A percentile compares a stretch with the other conserved stretches of the same genome.
Evolutionary conservation across 331 rosid genomes (phyloP).

Genomic region (Quercus phellos): DNA sequence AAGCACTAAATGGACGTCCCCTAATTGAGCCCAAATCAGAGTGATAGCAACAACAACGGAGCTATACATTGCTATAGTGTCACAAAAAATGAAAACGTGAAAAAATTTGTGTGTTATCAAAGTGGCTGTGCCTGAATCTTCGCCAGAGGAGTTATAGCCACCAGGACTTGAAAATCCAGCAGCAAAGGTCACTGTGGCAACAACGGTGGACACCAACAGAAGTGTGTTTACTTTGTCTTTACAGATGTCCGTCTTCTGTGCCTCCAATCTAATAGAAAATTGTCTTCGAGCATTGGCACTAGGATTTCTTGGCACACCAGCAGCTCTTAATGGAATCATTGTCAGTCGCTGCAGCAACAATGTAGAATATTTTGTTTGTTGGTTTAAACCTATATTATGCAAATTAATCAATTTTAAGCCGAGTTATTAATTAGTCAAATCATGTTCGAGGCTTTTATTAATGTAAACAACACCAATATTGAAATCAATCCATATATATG

Average conservation of each 20-base stretch:
- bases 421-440: too few species aligned
- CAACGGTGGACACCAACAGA: slow-evolving; percentile 2
- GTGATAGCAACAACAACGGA: slow-evolving; percentile 13
- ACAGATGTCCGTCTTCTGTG: not conserved
- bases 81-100: not conserved
- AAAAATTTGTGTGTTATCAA: not conserved
- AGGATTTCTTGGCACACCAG: not conserved
- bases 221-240: slow-evolving; percentile 14
- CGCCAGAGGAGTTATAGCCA: not conserved
- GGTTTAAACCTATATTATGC: too few species aligned
- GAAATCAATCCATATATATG: too few species aligned
- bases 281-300: not conserved
- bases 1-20: not conserved
- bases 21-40: slow-evolving; percentile 21
- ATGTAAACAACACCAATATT: too few species aligned
- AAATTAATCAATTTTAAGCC: not conserved
- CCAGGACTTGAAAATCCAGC: slow-evolving; percentile 17
- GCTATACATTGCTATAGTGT: not conserved
- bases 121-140: not conserved
- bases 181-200: slow-evolving; percentile 21
- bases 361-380: not conserved
- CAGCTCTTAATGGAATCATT: slow-evolving; percentile 8
- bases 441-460: too few species aligned
- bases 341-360: slow-evolving; percentile 10
- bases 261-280: not conserved